Conservation (phyloP, 2,329 filamentous ascomycete species). For the Cordyceps tenuipes region DNA sequence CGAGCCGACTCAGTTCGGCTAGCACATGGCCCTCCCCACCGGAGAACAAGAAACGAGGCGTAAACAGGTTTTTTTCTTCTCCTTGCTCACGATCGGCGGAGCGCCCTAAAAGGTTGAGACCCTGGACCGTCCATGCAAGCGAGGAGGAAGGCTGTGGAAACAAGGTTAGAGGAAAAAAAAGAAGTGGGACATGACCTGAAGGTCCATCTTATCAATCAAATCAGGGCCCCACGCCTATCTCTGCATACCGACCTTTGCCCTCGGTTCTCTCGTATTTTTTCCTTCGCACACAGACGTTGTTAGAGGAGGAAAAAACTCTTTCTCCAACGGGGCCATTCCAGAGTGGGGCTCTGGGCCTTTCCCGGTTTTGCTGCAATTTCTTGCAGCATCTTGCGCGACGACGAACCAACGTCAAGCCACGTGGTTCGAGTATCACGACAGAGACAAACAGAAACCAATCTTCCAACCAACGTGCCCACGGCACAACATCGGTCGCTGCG, state of each 20-base stretch:
- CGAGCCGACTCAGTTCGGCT: background rate
- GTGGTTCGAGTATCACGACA: constrained; percentile 2
- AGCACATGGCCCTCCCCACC: background rate
- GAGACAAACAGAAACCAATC: background rate
- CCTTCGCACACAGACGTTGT: background rate
- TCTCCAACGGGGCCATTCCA: background rate
- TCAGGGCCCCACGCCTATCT: constrained; percentile 1
- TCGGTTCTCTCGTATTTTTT: background rate
- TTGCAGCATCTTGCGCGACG: background rate
- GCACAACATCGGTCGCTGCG: background rate
- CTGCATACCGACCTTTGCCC: background rate
- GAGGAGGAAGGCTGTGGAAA: too few relatives aligned
- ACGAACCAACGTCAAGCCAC: background rate
- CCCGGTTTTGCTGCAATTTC: background rate
- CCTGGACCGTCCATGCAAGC: background rate
- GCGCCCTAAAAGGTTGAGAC: background rate
- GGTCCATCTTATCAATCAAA: constrained; percentile 13
- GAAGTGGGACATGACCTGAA: background rate
- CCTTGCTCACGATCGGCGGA: background rate
- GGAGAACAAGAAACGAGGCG: background rate
- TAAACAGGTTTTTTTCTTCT: background rate
- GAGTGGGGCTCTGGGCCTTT: background rate
- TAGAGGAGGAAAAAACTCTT: background rate
- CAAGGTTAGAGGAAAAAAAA: background rate
- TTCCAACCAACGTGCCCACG: background rate